Percentiles rank a stretch among this genome's conserved stretches.
These are phyloP conservation scores for Vitis vinifera DNA, from an alignment of 164 flowering plant species.

Conservation along the genomic window ASM3070453v1 NC_081812.1:19112501-19113000, in stretches of 20 bases:
- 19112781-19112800: slow-evolving; percentile 43
- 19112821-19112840: slow-evolving; percentile 2
- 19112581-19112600: no score
- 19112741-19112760: neutral
- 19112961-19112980: no score
- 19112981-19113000: no score
- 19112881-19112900: slow-evolving; percentile 8
- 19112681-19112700: no score
- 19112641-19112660: no score
- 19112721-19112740: neutral
- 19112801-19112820: slow-evolving; percentile 5
- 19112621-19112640: no score
- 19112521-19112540: no score
- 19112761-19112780: slow-evolving; percentile 17
- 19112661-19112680: no score
- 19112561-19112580: no score
- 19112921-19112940: neutral
- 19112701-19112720: neutral
- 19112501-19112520: no score
- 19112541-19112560: no score
- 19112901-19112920: slow-evolving; percentile 30
- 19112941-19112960: neutral
- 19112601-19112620: no score
- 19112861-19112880: slow-evolving; percentile 9
- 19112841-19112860: slow-evolving; percentile 4